Evolutionary conservation across 2,329 filamentous ascomycete genomes (phyloP), one percentile per base, ranked within the genome.

Genomic region (Mollisiaceae sp.): DNA sequence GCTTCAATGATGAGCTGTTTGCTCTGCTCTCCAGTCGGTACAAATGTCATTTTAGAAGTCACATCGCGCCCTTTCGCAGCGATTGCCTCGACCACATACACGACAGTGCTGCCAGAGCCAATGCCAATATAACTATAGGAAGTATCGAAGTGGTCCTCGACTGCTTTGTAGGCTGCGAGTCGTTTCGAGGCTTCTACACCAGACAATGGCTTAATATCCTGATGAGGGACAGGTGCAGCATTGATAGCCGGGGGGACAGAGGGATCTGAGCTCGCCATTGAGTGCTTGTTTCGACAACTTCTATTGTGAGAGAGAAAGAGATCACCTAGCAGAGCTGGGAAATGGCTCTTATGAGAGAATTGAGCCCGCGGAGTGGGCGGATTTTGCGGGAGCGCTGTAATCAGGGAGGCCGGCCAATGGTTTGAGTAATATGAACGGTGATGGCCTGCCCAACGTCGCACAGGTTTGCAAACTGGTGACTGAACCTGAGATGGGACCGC

Each of bases 21-120:
- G 52, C 91, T 95, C 77, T 97, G 93, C 61, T 72, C 68, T 86
- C 69, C 69, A n/a, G 95, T 99, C 8, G 95, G 94, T 22, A 77
- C 75, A 79, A 97, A 99, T 75, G 87, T 89, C 82, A 97, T 97
- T 70, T 80, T 76, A 39, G 81, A 78, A 58, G 85, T 86, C 64
- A 86, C 82, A 1, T 78, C 77, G 9, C 79, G 76, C 4, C 86
- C 85, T 61, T 89, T 85, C 62, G 83, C 84, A 43, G 84, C 84
- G 78, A 96, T 94, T 63, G 91, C 91, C 71, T 94, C 90, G 66
- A 95, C 91, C 58, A 94, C 91, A 78, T 94, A 93, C 74, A 93
- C 87, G 69, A 95, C 92, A 22, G 91, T 93, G 73, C 89, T 91
- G 66, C 91, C 91, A 65, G 90, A 93, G 69, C 92, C 92, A 78